These are phyloP conservation scores for Pseudogymnoascus destructans DNA, from an alignment of 2,329 filamentous ascomycete species.

Conservation along the genomic window DNA sequence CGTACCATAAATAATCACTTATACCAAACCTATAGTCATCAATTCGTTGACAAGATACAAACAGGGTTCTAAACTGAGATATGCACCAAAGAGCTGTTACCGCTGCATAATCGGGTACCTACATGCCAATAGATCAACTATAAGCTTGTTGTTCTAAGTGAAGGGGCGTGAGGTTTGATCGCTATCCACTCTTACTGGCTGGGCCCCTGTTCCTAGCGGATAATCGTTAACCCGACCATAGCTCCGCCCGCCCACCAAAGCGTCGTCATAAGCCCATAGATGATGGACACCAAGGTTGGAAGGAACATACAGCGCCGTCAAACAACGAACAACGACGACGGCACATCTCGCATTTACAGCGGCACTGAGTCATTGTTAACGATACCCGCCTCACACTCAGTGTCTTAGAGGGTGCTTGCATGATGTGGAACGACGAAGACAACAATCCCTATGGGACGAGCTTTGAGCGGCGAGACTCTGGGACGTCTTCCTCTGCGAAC, in stretches of 20 bases:
- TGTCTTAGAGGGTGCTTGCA: conserved; percentile 20
- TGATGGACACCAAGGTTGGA: conserved; percentile 2
- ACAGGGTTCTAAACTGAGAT: neutral
- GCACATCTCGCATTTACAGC: neutral
- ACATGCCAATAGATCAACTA: neutral
- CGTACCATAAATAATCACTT: neutral
- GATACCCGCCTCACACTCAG: neutral
- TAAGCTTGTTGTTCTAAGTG: conserved; percentile 3
- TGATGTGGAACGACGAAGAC: conserved; percentile 98
- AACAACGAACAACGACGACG: neutral
- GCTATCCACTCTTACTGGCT: conserved; percentile 1
- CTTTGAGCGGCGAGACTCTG: conserved; percentile 77
- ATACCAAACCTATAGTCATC: neutral
- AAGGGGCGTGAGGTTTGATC: neutral
- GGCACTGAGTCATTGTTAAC: neutral
- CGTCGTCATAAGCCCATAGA: conserved; percentile 2
- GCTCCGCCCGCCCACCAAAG: conserved; percentile 4
- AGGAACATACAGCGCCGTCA: conserved; percentile 1
- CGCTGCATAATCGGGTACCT: neutral
- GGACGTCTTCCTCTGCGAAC: conserved; percentile 53
- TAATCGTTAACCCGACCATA: neutral
- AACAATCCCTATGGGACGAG: conserved; percentile 92
- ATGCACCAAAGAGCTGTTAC: neutral
- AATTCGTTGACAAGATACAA: neutral
- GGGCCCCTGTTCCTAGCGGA: conserved; percentile 6